These are phyloP conservation scores for Lenzites betulinus DNA, from an alignment of 768 basidiomycete species.

Conservation along the genomic window DNA sequence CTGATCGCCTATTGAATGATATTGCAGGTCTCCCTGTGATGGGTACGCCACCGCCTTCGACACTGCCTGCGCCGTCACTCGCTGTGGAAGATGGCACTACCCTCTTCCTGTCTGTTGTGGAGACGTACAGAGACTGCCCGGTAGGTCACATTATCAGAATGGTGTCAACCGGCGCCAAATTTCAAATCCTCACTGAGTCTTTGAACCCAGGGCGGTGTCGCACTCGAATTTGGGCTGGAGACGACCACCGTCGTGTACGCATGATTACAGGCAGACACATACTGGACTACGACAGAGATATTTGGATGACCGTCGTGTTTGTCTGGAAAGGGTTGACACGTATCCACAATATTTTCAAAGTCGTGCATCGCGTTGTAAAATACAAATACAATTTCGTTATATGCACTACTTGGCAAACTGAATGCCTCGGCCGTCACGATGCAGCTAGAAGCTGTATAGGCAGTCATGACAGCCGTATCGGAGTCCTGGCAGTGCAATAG, in stretches of 20 bases:
- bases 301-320: background rate
- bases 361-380: too few relatives aligned
- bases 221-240: constrained; percentile 21
- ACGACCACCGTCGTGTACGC: constrained; percentile 17
- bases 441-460: too few relatives aligned
- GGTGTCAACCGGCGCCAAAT: background rate
- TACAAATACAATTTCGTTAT: too few relatives aligned
- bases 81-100: constrained; percentile 9
- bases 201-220: constrained; percentile 5
- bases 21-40: constrained; percentile 20
- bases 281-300: background rate
- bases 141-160: constrained; percentile 8
- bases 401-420: too few relatives aligned
- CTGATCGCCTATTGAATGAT: background rate
- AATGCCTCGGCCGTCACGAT: too few relatives aligned
- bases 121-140: constrained; percentile 24
- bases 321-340: too few relatives aligned
- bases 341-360: too few relatives aligned
- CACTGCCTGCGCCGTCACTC: constrained; percentile 14
- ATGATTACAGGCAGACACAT: background rate
- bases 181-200: background rate
- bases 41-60: constrained; percentile 19
- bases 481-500: too few relatives aligned
- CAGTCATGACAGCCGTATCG: too few relatives aligned
- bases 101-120: constrained; percentile 22